Percentiles rank a stretch among this genome's conserved stretches.
Conservation (phyloP, 140 eudicot species). For the Bidens hawaiensis region DNA sequence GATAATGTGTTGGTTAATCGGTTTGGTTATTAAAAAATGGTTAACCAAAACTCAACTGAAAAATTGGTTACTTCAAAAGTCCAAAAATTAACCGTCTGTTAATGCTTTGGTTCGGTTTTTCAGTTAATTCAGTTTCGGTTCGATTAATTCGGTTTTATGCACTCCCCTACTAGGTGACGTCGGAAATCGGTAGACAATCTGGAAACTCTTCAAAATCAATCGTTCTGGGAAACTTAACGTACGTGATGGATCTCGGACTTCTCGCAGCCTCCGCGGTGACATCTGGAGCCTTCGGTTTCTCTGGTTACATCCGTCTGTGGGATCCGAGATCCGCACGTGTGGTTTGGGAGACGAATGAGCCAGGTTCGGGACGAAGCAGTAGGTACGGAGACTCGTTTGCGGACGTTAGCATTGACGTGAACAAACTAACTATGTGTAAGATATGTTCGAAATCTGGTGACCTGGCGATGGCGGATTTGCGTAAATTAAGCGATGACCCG, state of each 20-base stretch:
- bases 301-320: conserved; percentile 76
- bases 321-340: conserved; percentile 57
- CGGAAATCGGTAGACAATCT: conserved; percentile 66
- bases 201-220: conserved; percentile 57
- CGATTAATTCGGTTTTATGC: too few species aligned
- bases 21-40: too few species aligned
- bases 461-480: conserved; percentile 72
- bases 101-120: too few species aligned
- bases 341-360: conserved; percentile 91
- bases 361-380: conserved; percentile 84
- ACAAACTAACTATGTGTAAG: conserved; percentile 45
- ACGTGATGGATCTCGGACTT: conserved; percentile 35
- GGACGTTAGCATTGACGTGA: conserved; percentile 63
- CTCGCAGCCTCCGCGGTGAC: conserved; percentile 50
- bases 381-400: conserved; percentile 85
- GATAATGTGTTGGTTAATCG: too few species aligned
- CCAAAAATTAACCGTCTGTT: too few species aligned
- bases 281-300: conserved; percentile 81
- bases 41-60: too few species aligned
- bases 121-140: too few species aligned
- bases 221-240: conserved; percentile 41
- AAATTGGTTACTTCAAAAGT: too few species aligned
- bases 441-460: conserved; percentile 84
- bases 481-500: conserved; percentile 70
- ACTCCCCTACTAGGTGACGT: conserved; percentile 24